Evolutionary conservation across 352 stramenopile species (phyloP), one percentile per base, ranked within the genome.

Genomic region (Pythium phragmitis): DNA sequence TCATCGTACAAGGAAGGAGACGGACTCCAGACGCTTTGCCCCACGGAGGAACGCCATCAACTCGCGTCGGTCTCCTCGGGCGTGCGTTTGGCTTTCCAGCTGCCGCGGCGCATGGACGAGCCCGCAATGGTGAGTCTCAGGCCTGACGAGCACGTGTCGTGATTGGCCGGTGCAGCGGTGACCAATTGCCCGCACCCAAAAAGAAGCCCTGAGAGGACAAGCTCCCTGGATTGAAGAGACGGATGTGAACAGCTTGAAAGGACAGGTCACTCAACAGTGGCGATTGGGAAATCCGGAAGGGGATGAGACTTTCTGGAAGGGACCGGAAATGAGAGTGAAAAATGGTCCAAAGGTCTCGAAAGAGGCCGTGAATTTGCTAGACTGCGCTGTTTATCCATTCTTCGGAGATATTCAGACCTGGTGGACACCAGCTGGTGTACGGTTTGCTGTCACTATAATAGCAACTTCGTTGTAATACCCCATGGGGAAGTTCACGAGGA

Each of bases 1-100:
- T 30, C 26, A 30, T 30, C 26, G 26, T 30, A 30, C 26, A 30
- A 30, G 26, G 37, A 42, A 3, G 37, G 2, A 16, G 14, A 12
- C 37, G 36, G 13, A 41, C 13, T 30, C 28, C 21, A 34, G 51
- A 58, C 28, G 55, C 21, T 54, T 48, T 26, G 34, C 23, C 45
- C 43, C 21, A 55, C 34, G 42, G 42, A 34, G 59, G 62, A 68
- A 68, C 62, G 62, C 62, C 62, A 68, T 68, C 62, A 68, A 61
- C 5, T 57, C 54, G 62, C 62, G 54, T 46, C 62, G 57, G 26
- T 30, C 26, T 30, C 26, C 61, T 49, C 50, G 23, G 41, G 60
- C 42, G 33, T 53, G 61, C 52, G 45, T 54, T 46, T 12, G 26
- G 26, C 28, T 9, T 19, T 45, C 41, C 62, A 59, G 48, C 62